Conservation (phyloP, 1,284 basidiomycete species). For the Microbotryum violaceum region DNA sequence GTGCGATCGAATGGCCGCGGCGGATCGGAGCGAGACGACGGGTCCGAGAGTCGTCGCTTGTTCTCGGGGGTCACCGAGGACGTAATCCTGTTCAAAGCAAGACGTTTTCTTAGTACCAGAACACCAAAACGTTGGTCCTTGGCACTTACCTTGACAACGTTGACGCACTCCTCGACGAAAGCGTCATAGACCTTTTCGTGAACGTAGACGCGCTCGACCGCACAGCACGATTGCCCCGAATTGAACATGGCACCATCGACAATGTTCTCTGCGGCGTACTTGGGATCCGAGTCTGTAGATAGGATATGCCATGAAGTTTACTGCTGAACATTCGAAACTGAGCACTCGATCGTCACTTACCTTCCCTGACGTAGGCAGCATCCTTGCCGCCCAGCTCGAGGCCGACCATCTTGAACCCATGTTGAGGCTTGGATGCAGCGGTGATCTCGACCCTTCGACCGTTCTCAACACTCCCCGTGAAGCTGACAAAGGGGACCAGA, state of each 20-base stretch:
- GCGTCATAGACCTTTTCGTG: slow-evolving; percentile 71
- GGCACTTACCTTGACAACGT: slow-evolving; percentile 56
- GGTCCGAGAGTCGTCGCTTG: slow-evolving; percentile 73
- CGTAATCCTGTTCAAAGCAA: slow-evolving; percentile 52
- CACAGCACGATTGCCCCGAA: slow-evolving; percentile 86
- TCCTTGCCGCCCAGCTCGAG: slow-evolving; percentile 89
- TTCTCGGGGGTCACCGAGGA: slow-evolving; percentile 74
- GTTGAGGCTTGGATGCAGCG: slow-evolving; percentile 43
- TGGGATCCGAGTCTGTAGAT: slow-evolving; percentile 63
- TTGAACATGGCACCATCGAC: slow-evolving; percentile 93
- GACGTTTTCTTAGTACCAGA: not conserved
- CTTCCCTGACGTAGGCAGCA: slow-evolving; percentile 77
- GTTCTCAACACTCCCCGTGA: slow-evolving; percentile 71
- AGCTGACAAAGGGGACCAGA: slow-evolving; percentile 59
- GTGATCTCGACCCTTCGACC: slow-evolving; percentile 43
- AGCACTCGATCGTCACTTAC: slow-evolving; percentile 1
- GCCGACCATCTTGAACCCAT: slow-evolving; percentile 66
- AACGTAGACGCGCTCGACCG: slow-evolving; percentile 86
- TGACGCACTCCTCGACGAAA: slow-evolving; percentile 70
- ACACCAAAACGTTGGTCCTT: not conserved
- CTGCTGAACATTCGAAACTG: no score
- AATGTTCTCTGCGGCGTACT: slow-evolving; percentile 73
- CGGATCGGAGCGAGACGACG: slow-evolving; percentile 78
- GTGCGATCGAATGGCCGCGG: slow-evolving; percentile 74
- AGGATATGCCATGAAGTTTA: no score